These are phyloP conservation scores for Clavispora fructus DNA, from an alignment of 805 yeast genomes.

Conservation along the genomic window DNA sequence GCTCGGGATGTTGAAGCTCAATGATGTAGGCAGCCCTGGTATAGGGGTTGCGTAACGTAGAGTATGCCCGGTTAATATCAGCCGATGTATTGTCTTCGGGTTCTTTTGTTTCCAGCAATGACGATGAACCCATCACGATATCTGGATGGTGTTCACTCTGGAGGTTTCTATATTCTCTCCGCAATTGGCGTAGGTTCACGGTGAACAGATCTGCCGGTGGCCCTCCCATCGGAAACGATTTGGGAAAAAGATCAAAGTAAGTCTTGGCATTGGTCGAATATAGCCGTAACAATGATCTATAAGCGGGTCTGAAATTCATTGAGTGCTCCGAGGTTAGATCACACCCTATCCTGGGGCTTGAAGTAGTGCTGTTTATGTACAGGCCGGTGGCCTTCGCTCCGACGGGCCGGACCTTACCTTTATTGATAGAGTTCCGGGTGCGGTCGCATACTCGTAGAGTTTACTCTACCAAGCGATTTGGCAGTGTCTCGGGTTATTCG, in stretches of 20 bases:
- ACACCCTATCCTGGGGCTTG: background rate
- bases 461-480: too few relatives aligned
- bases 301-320: background rate
- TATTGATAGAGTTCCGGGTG: too few relatives aligned
- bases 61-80: conserved; percentile 70
- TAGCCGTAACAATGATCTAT: background rate
- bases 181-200: conserved; percentile 49
- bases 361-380: background rate
- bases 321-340: background rate
- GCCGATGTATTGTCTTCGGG: conserved; percentile 25
- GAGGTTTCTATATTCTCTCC: conserved; percentile 68
- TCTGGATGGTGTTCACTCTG: conserved; percentile 87
- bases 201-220: conserved; percentile 59
- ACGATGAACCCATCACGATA: conserved; percentile 29
- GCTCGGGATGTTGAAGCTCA: conserved; percentile 31
- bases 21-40: conserved; percentile 43
- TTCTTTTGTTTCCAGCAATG: conserved; percentile 8
- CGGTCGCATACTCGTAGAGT: too few relatives aligned
- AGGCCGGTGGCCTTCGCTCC: background rate
- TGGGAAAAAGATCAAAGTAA: conserved; percentile 68
- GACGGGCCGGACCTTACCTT: background rate
- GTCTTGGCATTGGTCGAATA: background rate
- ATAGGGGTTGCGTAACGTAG: conserved; percentile 65
- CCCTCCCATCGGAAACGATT: conserved; percentile 60
- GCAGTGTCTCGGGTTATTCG: too few relatives aligned